A percentile compares a stretch with the other conserved stretches of the same genome.
Evolutionary conservation across 345 rosid genomes (phyloP).

Genomic region (Gossypium anomalum): DNA sequence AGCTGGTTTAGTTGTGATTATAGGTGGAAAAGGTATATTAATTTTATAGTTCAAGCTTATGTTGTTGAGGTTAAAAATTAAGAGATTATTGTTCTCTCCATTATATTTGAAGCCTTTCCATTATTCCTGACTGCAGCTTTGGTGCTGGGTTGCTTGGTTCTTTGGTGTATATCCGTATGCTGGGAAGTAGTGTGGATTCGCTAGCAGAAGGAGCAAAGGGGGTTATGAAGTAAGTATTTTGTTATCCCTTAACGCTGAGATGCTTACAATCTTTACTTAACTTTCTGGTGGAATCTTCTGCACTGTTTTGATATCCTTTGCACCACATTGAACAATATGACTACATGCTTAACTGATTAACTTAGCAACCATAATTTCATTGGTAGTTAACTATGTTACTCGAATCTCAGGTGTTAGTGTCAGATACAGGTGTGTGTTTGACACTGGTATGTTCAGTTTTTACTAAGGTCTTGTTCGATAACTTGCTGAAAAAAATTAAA

Average conservation of each 20-base stretch:
- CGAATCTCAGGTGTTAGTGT: background rate
- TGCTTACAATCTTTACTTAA: background rate
- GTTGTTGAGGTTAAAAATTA: background rate
- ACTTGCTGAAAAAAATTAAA: too few relatives aligned
- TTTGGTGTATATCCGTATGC: conserved; percentile 72
- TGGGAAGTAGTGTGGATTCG: conserved; percentile 82
- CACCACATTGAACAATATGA: background rate
- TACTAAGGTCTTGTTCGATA: too few relatives aligned
- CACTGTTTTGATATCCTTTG: background rate
- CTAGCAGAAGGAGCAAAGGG: conserved; percentile 86
- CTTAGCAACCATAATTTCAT: background rate
- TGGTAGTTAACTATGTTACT: background rate
- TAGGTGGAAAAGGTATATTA: background rate
- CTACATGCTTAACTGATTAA: background rate
- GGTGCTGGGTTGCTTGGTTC: conserved; percentile 84
- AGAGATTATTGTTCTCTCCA: background rate
- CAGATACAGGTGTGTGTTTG: background rate
- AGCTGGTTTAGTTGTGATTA: background rate
- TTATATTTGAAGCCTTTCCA: background rate
- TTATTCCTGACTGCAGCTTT: conserved; percentile 44
- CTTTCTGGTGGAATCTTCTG: background rate
- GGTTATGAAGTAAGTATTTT: conserved; percentile 54
- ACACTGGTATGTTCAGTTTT: background rate
- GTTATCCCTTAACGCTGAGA: background rate
- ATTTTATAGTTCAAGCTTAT: background rate